Percentiles rank a stretch among this genome's conserved stretches.
Conservation (phyloP, 805 yeast genomes). For the Grigorovia yakushimaensis region DNA sequence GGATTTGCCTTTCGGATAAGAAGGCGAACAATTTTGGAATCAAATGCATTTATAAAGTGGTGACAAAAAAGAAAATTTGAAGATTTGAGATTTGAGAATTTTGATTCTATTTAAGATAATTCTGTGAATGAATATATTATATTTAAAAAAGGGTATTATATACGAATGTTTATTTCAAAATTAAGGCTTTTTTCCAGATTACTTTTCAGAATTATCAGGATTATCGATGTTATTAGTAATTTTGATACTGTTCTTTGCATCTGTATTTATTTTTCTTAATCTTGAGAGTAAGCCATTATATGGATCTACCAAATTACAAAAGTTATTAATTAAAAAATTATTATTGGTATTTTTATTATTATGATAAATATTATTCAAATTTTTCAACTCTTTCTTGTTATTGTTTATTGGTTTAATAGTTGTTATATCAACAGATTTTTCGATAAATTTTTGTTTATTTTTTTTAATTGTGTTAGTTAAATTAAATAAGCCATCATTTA, state of each 20-base stretch:
- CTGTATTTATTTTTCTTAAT: not conserved
- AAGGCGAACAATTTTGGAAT: no score
- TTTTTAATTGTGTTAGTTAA: not conserved
- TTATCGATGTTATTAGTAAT: not conserved
- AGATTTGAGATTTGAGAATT: no score
- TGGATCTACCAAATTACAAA: conserved; percentile 1
- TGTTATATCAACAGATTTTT: not conserved
- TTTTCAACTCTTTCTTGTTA: no score
- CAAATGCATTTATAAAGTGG: no score
- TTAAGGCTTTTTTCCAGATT: no score
- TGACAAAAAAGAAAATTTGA: no score
- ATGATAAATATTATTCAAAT: not conserved
- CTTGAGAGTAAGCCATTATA: conserved; percentile 2
- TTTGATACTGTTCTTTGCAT: conserved; percentile 1
- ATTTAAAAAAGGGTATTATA: no score
- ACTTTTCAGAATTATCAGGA: no score
- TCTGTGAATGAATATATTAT: no score
- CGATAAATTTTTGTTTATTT: not conserved
- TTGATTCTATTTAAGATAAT: no score
- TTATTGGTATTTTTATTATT: not conserved
- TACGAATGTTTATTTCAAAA: no score
- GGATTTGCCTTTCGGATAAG: no score
- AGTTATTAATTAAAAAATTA: not conserved
- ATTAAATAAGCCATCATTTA: not conserved
- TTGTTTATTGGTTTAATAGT: not conserved